These are phyloP conservation scores for Crithidia mellificae DNA, from an alignment of 208 protist species.

Conservation along the genomic window DNA sequence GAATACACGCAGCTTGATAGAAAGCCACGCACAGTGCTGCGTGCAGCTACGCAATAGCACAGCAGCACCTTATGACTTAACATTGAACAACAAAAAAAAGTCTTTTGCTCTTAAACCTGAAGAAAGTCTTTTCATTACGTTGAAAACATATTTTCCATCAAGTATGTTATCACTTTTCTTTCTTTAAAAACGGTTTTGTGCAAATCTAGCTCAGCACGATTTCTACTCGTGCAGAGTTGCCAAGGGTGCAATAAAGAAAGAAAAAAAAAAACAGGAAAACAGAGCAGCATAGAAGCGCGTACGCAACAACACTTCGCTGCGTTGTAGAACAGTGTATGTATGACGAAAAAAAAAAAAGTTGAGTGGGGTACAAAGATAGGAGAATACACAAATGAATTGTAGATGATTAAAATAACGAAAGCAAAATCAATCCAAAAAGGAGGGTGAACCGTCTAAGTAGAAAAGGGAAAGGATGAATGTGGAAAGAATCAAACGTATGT, in stretches of 20 bases:
- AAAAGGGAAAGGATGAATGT: conserved; percentile 12
- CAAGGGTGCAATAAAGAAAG: neutral
- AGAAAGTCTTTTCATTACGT: no score
- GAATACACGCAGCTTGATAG: no score
- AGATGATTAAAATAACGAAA: neutral
- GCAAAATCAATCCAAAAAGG: conserved; percentile 5
- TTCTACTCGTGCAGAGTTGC: neutral
- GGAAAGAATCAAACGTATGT: neutral
- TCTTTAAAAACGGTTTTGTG: neutral
- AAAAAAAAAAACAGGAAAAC: conserved; percentile 13
- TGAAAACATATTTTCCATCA: no score
- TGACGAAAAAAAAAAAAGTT: conserved; percentile 15
- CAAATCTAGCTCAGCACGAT: neutral
- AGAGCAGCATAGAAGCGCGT: neutral
- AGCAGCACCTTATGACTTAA: no score
- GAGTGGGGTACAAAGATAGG: conserved; percentile 17
- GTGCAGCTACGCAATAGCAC: no score
- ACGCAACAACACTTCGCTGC: neutral
- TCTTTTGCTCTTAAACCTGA: no score
- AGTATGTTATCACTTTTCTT: no score
- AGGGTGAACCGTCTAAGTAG: conserved; percentile 2
- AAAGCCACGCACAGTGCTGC: no score
- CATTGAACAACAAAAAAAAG: no score
- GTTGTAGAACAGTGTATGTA: conserved; percentile 6
- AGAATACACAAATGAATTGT: conserved; percentile 9